A percentile compares a stretch with the other conserved stretches of the same genome.
Evolutionary conservation across 306 rosid species (phyloP).

Genomic region (Dalbergia cochinchinensis): DNA sequence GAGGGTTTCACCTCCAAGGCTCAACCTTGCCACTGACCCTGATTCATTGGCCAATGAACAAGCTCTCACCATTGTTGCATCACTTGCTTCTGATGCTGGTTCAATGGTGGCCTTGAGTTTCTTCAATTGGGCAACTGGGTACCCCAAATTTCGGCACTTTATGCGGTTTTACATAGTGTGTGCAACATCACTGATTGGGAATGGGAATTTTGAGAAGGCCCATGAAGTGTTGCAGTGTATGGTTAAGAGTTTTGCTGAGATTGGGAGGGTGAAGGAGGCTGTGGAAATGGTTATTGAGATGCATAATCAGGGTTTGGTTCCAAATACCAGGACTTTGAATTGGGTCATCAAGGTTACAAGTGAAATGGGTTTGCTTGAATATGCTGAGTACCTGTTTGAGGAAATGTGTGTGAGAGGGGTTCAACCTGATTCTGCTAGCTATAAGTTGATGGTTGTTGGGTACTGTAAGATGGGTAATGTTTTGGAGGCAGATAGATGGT

Average conservation of each 20-base stretch:
- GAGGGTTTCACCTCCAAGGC: slow-evolving; percentile 58
- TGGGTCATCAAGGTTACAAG: slow-evolving; percentile 49
- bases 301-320: slow-evolving; percentile 74
- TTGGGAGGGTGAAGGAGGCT: slow-evolving; percentile 84
- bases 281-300: slow-evolving; percentile 78
- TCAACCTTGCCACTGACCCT: slow-evolving; percentile 57
- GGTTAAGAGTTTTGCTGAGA: slow-evolving; percentile 70
- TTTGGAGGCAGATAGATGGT: slow-evolving; percentile 85
- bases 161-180: slow-evolving; percentile 77
- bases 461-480: slow-evolving; percentile 62
- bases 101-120: slow-evolving; percentile 81
- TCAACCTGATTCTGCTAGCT: slow-evolving; percentile 68
- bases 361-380: slow-evolving; percentile 63
- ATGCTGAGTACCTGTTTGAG: slow-evolving; percentile 79
- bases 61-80: slow-evolving; percentile 69
- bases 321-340: slow-evolving; percentile 66
- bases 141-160: slow-evolving; percentile 68
- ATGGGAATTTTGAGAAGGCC: slow-evolving; percentile 71
- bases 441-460: slow-evolving; percentile 72
- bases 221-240: slow-evolving; percentile 73
- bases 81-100: slow-evolving; percentile 76
- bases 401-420: slow-evolving; percentile 88
- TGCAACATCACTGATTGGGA: slow-evolving; percentile 62
- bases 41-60: slow-evolving; percentile 71
- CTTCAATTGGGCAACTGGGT: slow-evolving; percentile 75